These are phyloP conservation scores for Neonectria ditissima DNA, from an alignment of 2,329 filamentous ascomycete species.

Conservation along the genomic window DNA sequence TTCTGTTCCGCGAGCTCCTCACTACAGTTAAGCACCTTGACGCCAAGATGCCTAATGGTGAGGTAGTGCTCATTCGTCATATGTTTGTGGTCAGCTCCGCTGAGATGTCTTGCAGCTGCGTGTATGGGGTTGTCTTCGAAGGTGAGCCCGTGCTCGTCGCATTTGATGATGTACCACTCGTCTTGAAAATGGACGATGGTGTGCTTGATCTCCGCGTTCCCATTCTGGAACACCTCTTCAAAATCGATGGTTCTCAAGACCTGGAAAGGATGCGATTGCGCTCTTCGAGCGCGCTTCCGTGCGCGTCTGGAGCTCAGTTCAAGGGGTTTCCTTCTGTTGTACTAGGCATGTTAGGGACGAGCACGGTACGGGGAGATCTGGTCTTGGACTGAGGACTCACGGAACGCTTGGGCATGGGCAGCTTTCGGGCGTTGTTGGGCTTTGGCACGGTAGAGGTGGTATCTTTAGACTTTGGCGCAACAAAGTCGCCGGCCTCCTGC, in stretches of 20 bases:
- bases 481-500: too few relatives aligned
- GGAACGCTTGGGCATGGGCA: background rate
- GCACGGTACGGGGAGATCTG: too few relatives aligned
- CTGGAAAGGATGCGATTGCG: background rate
- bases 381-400: background rate
- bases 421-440: background rate
- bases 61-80: background rate
- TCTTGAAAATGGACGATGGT: constrained; percentile 7
- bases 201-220: constrained; percentile 16
- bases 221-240: constrained; percentile 15
- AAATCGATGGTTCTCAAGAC: constrained; percentile 8
- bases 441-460: background rate
- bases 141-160: constrained; percentile 2
- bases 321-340: background rate
- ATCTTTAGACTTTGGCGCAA: too few relatives aligned
- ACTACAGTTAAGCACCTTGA: constrained; percentile 15
- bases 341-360: background rate
- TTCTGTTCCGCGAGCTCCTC: constrained; percentile 9
- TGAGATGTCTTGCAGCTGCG: constrained; percentile 15
- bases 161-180: constrained; percentile 25
- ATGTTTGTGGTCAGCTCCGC: background rate
- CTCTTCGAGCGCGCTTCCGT: background rate
- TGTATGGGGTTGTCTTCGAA: constrained; percentile 13
- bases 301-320: background rate
- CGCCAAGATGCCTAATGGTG: constrained; percentile 3